Conservation (phyloP, 768 basidiomycete genomes). For the Pleurotus tuber-regium region DNA sequence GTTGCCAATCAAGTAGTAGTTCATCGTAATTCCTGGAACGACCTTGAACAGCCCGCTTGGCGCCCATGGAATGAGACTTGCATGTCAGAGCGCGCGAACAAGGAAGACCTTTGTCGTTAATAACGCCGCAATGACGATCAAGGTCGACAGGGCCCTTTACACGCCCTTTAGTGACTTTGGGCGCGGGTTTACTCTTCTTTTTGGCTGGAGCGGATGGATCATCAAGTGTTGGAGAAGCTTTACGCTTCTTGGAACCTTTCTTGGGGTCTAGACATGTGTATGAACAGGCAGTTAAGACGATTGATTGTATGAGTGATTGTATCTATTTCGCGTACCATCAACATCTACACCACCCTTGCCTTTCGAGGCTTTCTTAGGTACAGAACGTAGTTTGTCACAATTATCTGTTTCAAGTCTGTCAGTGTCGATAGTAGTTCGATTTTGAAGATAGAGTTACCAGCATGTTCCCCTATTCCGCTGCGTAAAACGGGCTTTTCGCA, state of each 20-base stretch:
- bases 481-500: conserved; percentile 81
- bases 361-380: conserved; percentile 53
- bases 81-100: conserved; percentile 96
- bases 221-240: conserved; percentile 68
- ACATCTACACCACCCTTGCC: conserved; percentile 43
- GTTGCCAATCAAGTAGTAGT: conserved; percentile 89
- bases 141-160: conserved; percentile 85
- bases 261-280: conserved; percentile 33
- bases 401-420: conserved; percentile 33
- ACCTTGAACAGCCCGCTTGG: conserved; percentile 88
- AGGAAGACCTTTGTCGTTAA: conserved; percentile 90
- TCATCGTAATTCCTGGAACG: conserved; percentile 84
- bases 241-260: conserved; percentile 73
- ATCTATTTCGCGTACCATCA: conserved; percentile 36
- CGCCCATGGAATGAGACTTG: conserved; percentile 97
- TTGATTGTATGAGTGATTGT: no score
- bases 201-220: conserved; percentile 66
- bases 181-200: conserved; percentile 69
- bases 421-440: background rate
- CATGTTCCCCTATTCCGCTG: conserved; percentile 73
- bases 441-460: conserved; percentile 45
- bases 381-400: conserved; percentile 58
- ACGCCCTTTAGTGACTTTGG: conserved; percentile 77
- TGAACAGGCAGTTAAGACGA: no score
- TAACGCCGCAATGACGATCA: conserved; percentile 94